Evolutionary conservation across 495 filamentous ascomycete species (phyloP), one percentile per base, ranked within the genome.

Genomic region (Penicillium lividum): DNA sequence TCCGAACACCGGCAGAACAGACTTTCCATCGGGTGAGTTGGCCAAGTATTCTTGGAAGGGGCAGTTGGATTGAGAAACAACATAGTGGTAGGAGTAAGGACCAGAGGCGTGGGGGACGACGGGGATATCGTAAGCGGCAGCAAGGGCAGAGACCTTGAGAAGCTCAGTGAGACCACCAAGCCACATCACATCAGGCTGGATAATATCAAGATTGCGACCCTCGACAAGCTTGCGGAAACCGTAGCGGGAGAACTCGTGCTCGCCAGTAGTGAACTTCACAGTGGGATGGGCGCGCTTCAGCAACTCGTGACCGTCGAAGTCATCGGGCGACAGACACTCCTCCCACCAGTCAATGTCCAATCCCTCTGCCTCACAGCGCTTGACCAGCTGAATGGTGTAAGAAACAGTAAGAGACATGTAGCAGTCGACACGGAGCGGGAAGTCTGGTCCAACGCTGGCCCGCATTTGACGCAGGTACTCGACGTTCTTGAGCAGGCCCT

Each of bases 181-280:
- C 92, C 92, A 97, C 92, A 96, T 97, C 46, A 97, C 91, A 66
- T 97, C 92, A 7, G 92, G 92, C 70, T 96, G 92, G 66, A 97
- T 83, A 70, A 97, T 96, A 67, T 96, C 91, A 54, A 97, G 73
- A 69, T 95, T 93, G 56, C 92, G 90, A 49, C 89, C 89, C 71
- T 96, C 91, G 58, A 97, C 89, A 18, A 96, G 81, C 79, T 95
- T 94, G 53, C 92, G 89, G 86, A 97, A 96, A 9, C 92, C 92
- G 69, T 89, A 97, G 64, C 90, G 80, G 16, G 90, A 93, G 74
- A 91, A 96, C 68, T 96, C 92, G 77, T 97, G 92, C 77, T 97
- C 92, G 52, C 92, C 92, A 28, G 92, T 96, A 31, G 92, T 96
- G 77, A 96, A 96, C 72, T 93, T 93, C 69, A 93, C 75, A n/a